Percentiles rank a stretch among this genome's conserved stretches.
These are phyloP conservation scores for Pyrenochaeta sp. DNA, from an alignment of 2,329 filamentous ascomycete species.

Conservation along the genomic window DNA sequence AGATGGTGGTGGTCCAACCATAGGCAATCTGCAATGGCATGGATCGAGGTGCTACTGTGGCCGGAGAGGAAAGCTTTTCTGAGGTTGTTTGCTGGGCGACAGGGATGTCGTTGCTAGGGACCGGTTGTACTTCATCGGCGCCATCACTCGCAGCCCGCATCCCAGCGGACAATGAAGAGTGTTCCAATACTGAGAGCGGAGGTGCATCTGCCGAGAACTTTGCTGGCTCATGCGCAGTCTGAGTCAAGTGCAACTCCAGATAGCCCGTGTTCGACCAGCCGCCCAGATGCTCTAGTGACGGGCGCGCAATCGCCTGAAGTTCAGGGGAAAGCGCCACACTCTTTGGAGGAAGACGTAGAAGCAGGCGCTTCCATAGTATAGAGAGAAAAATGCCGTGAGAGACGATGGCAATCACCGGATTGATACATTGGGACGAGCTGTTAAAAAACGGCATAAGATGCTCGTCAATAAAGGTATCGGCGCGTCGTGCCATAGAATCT, in stretches of 20 bases:
- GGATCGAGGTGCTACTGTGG: not conserved
- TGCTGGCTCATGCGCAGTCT: not conserved
- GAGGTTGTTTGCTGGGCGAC: not conserved
- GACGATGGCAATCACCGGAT: slow-evolving; percentile 69
- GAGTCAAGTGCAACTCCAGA: slow-evolving; percentile 57
- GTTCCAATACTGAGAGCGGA: not conserved
- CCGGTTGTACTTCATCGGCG: not conserved
- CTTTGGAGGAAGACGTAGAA: slow-evolving; percentile 61
- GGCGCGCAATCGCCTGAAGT: slow-evolving; percentile 48
- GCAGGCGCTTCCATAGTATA: slow-evolving; percentile 70
- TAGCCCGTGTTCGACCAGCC: slow-evolving; percentile 74
- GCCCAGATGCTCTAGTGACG: slow-evolving; percentile 63
- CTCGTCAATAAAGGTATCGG: slow-evolving; percentile 71
- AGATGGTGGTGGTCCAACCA: slow-evolving; percentile 62
- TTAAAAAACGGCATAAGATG: slow-evolving; percentile 68
- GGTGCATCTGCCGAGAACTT: not conserved
- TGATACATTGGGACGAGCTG: slow-evolving; percentile 27
- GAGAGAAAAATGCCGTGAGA: slow-evolving; percentile 85
- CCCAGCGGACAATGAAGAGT: slow-evolving; percentile 2
- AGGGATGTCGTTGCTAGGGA: not conserved
- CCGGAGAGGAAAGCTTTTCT: not conserved
- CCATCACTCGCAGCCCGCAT: slow-evolving; percentile 1
- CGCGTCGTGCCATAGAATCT: slow-evolving; percentile 71
- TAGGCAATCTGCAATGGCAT: slow-evolving; percentile 20
- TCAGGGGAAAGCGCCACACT: slow-evolving; percentile 57